phyloP scores from a whole-genome alignment of 768 basidiomycete genomes.

The Boletus rubropictus region DNA sequence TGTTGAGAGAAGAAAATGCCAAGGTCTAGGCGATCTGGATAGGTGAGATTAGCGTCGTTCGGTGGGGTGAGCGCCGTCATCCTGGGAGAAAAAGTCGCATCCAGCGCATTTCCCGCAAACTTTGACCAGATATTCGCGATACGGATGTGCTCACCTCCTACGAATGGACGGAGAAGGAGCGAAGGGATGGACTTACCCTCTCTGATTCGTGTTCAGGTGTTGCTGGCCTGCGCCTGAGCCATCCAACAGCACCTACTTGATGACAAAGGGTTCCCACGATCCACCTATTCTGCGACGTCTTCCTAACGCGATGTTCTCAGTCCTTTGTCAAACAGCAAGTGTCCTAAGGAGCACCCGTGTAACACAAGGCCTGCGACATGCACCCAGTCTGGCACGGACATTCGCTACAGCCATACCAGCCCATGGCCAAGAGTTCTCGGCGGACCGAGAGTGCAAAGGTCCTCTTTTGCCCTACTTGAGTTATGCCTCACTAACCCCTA shows the following conservation, averaged over 20 bases:
- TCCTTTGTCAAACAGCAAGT: conserved; percentile 10
- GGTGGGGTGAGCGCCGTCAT: conserved; percentile 27
- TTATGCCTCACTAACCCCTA: conserved; percentile 5
- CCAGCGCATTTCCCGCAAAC: conserved; percentile 35
- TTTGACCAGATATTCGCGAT: not conserved
- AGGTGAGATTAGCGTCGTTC: conserved; percentile 15
- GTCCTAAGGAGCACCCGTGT: not conserved
- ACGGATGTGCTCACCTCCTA: not conserved
- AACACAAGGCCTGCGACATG: not conserved
- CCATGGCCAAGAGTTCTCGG: not conserved
- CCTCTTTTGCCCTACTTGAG: conserved; percentile 4
- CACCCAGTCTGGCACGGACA: conserved; percentile 4
- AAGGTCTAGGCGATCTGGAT: conserved; percentile 18
- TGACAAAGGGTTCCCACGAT: conserved; percentile 22
- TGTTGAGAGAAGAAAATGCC: conserved; percentile 21
- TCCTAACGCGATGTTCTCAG: conserved; percentile 14
- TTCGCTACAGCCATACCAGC: conserved; percentile 10
- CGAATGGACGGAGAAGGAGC: not conserved
- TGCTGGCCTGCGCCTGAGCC: conserved; percentile 11
- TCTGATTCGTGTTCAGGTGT: conserved; percentile 29
- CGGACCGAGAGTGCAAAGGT: conserved; percentile 13
- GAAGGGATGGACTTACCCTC: conserved; percentile 35
- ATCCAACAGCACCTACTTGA: not conserved
- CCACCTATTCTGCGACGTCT: conserved; percentile 7
- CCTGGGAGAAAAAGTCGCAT: conserved; percentile 31